Evolutionary conservation across 1,284 basidiomycete genomes (phyloP), one percentile per base, ranked within the genome.

Genomic region (Wallemia ichthyophaga): DNA sequence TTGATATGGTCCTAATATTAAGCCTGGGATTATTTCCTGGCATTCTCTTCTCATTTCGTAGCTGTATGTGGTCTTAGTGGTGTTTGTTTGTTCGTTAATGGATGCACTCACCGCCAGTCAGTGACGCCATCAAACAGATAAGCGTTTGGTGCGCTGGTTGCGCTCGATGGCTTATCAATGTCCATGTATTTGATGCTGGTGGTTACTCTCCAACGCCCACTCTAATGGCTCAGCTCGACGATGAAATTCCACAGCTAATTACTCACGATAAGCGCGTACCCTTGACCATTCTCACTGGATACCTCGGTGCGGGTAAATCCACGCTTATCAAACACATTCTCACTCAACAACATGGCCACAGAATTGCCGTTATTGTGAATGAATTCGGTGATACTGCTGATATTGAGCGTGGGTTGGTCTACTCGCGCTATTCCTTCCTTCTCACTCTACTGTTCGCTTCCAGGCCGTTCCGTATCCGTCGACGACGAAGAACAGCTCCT

Each of bases 341-440:
- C 61, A 89, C 83, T 2, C 85, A 86, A 66, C 75, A 81, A 56
- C 89, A 94, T 75, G 88, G 89, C 1, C 86, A 88, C 66, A 78
- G 84, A 48, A 92, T 95, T 62, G 89, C 89, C 2, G 89, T 95
- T 25, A 92, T 94, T 65, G 89, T 95, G 86, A 95, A 94, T 67
- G 88, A 88, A 67, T 87, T 87, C 66, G 83, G 82, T 13, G 83
- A 85, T 66, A 83, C 82, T 37, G 81, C 67, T 66, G 70, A 71
- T 61, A 72, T 73, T 27, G 69, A 73, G 64, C 67, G 71, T 72
- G 58, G 61, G 65, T 58, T 11, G 28, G 56, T 19, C n/a, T n/a
- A n/a, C n/a, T n/a, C n/a, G n/a, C n/a, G n/a, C n/a, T n/a, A n/a
- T n/a, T n/a, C n/a, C n/a, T n/a, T n/a, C n/a, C n/a, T n/a, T n/a